Conservation (phyloP, 2,329 filamentous ascomycete species). For the Dothidotthia symphoricarpi region DNA sequence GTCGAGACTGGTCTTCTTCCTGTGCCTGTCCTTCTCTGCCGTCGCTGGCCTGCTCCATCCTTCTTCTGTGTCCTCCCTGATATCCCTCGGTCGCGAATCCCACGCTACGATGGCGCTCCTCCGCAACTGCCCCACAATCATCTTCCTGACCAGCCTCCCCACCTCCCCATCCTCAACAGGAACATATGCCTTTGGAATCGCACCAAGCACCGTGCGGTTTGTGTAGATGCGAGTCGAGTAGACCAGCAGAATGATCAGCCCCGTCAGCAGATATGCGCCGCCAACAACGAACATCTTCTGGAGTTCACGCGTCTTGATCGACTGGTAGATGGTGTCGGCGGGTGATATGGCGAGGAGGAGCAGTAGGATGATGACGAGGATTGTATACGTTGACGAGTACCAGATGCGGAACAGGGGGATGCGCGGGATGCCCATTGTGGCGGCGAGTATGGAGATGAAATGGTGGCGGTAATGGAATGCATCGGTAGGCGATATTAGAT, state of each 20-base stretch:
- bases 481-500: conserved; percentile 25
- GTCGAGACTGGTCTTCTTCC: conserved; percentile 26
- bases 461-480: conserved; percentile 14
- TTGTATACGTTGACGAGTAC: conserved; percentile 74
- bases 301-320: conserved; percentile 62
- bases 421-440: conserved; percentile 49
- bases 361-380: conserved; percentile 71
- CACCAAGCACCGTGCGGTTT: conserved; percentile 72
- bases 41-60: conserved; percentile 19
- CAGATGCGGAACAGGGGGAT: conserved; percentile 71
- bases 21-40: conserved; percentile 24
- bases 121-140: conserved; percentile 70
- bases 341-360: conserved; percentile 77
- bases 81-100: conserved; percentile 68
- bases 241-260: conserved; percentile 68
- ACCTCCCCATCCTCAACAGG: conserved; percentile 85
- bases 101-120: conserved; percentile 80
- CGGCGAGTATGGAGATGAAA: conserved; percentile 5
- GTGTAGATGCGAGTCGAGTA: conserved; percentile 85
- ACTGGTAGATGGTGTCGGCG: conserved; percentile 74
- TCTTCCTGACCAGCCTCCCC: conserved; percentile 67
- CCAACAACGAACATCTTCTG: conserved; percentile 83
- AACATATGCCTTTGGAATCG: conserved; percentile 83
- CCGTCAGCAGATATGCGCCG: conserved; percentile 71
- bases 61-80: conserved; percentile 32